These are phyloP conservation scores for Arthrobotrys sphaeroides DNA, from an alignment of 2,329 filamentous ascomycete species.

Conservation along the genomic window DNA sequence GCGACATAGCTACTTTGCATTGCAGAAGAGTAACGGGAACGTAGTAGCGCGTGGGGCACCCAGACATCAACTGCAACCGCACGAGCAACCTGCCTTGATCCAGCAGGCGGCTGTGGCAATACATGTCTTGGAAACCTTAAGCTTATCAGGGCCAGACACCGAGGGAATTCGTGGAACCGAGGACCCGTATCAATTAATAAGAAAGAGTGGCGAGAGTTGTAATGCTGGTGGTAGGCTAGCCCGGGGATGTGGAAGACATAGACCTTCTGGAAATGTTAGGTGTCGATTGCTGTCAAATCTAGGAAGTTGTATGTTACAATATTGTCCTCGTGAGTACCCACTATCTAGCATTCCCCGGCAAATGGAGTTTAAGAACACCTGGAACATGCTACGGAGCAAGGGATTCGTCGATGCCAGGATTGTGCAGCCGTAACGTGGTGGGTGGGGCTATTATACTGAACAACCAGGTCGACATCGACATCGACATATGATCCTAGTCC, in stretches of 20 bases:
- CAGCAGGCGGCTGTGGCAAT: constrained; percentile 17
- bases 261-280: constrained; percentile 53
- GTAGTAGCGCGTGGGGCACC: constrained; percentile 12
- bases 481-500: neutral
- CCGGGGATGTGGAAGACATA: neutral
- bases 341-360: constrained; percentile 20
- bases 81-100: constrained; percentile 6
- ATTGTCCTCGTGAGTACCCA: constrained; percentile 9
- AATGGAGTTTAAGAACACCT: constrained; percentile 6
- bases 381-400: constrained; percentile 9
- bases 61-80: neutral
- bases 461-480: neutral
- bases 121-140: constrained; percentile 16
- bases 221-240: neutral
- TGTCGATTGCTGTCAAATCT: constrained; percentile 24
- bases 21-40: constrained; percentile 1
- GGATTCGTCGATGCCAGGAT: neutral
- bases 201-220: constrained; percentile 17
- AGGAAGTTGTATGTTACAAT: constrained; percentile 28
- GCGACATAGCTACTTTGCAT: constrained; percentile 37
- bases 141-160: constrained; percentile 26
- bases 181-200: constrained; percentile 15
- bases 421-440: constrained; percentile 4
- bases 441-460: constrained; percentile 1
- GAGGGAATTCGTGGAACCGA: constrained; percentile 49